These are phyloP conservation scores for Hibiscus mutabilis DNA, from an alignment of 345 rosid species.

Conservation along the genomic window DNA sequence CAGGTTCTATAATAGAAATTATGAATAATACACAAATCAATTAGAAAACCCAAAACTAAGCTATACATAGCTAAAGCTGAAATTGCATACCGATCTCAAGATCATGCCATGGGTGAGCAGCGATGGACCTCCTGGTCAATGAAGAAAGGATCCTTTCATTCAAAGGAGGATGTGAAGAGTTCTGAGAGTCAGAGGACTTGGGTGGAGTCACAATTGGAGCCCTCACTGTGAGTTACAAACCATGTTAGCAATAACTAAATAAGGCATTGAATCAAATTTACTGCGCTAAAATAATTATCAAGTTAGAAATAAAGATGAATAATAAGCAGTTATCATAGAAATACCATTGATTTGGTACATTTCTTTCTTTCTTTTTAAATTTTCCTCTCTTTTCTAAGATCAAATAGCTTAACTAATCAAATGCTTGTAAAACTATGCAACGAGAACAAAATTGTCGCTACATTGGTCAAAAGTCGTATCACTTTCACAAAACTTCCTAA, in stretches of 20 bases:
- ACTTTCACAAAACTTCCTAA: not conserved
- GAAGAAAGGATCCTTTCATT: conserved; percentile 94
- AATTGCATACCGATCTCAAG: conserved; percentile 72
- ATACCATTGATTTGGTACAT: too few species aligned
- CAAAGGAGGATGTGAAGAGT: conserved; percentile 52
- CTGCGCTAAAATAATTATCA: not conserved
- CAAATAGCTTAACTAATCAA: not conserved
- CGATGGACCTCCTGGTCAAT: conserved; percentile 76
- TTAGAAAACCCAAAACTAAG: not conserved
- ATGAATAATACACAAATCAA: not conserved
- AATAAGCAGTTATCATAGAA: not conserved
- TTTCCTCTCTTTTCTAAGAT: too few species aligned
- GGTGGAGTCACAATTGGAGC: conserved; percentile 46
- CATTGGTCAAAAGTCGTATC: not conserved
- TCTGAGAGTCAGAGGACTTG: conserved; percentile 27
- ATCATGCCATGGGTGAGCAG: conserved; percentile 99
- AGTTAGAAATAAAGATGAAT: not conserved
- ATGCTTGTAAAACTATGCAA: not conserved
- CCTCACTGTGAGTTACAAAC: conserved; percentile 40
- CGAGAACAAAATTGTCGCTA: too few species aligned
- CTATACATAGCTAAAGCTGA: not conserved
- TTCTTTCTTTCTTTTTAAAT: too few species aligned
- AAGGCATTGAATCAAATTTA: not conserved
- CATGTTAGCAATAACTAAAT: not conserved
- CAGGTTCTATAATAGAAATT: conserved; percentile 55